phyloP scores from a whole-genome alignment of 2,329 filamentous ascomycete species.

The Nemania serpens region DNA sequence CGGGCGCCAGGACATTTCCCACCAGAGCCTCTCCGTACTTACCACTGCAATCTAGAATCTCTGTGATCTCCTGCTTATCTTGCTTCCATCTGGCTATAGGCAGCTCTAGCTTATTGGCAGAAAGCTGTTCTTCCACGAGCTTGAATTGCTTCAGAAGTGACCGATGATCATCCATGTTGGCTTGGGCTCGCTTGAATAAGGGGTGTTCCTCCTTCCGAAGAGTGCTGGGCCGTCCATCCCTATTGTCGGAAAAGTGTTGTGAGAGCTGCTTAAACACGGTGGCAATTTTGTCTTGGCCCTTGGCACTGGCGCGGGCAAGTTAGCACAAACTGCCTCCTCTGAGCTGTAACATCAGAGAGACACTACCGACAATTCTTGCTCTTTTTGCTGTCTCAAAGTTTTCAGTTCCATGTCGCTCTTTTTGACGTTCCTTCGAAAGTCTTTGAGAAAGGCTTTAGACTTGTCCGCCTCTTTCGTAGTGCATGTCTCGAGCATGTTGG shows the following conservation, averaged over 20 bases:
- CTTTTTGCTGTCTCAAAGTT: slow-evolving; percentile 32
- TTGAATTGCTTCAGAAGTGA: slow-evolving; percentile 40
- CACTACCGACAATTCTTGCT: slow-evolving; percentile 38
- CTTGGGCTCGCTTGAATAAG: slow-evolving; percentile 35
- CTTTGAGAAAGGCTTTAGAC: slow-evolving; percentile 39
- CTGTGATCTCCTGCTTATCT: slow-evolving; percentile 42
- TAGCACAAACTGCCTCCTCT: slow-evolving; percentile 2
- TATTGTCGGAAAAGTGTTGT: not conserved
- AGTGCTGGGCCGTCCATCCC: not conserved
- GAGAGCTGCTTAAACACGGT: slow-evolving; percentile 28
- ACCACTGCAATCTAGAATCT: slow-evolving; percentile 40
- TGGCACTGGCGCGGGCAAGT: slow-evolving; percentile 21
- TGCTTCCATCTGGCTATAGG: slow-evolving; percentile 41
- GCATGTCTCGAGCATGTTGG: slow-evolving; percentile 37
- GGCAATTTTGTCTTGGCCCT: slow-evolving; percentile 19
- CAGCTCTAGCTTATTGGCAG: slow-evolving; percentile 32
- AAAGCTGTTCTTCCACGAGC: slow-evolving; percentile 35
- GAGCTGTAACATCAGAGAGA: not conserved
- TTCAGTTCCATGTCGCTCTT: slow-evolving; percentile 30
- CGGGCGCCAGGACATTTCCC: slow-evolving; percentile 34
- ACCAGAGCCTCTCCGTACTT: slow-evolving; percentile 41
- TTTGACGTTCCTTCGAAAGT: slow-evolving; percentile 34
- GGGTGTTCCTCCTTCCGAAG: slow-evolving; percentile 32
- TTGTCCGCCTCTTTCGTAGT: slow-evolving; percentile 36
- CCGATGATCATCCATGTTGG: slow-evolving; percentile 31